These are phyloP conservation scores for Taiwanofungus camphoratus DNA, from an alignment of 1,284 basidiomycete genomes.

Conservation along the genomic window DNA sequence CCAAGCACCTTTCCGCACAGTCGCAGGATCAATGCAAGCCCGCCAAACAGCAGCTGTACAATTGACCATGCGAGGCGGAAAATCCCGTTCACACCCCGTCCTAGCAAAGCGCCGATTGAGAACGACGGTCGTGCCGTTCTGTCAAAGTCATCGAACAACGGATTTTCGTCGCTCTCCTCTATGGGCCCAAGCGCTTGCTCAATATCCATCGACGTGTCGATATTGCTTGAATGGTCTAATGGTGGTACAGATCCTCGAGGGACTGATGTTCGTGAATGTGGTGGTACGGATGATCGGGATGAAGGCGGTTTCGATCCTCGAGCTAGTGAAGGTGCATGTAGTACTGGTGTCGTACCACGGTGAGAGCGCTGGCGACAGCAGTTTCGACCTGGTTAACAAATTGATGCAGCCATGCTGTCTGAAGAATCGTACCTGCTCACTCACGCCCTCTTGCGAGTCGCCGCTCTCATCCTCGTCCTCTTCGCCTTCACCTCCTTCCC, in stretches of 20 bases:
- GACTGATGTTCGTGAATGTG: conserved; percentile 26
- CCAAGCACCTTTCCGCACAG: conserved; percentile 40
- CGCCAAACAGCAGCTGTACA: conserved; percentile 17
- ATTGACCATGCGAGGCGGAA: conserved; percentile 23
- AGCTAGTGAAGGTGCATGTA: conserved; percentile 24
- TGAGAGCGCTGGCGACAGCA: conserved; percentile 23
- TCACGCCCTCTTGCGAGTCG: conserved; percentile 30
- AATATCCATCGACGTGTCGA: conserved; percentile 37
- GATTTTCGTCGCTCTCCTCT: conserved; percentile 44
- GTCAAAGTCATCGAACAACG: conserved; percentile 25
- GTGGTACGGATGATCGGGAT: conserved; percentile 20
- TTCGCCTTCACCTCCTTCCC: conserved; percentile 28
- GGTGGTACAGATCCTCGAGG: conserved; percentile 26
- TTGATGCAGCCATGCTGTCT: background rate
- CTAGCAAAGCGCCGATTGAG: conserved; percentile 44
- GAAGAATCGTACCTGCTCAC: conserved; percentile 29
- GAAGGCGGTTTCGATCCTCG: conserved; percentile 33
- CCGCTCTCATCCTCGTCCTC: conserved; percentile 39
- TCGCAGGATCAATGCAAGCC: conserved; percentile 29
- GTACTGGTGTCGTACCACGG: conserved; percentile 13
- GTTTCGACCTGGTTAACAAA: too few species aligned
- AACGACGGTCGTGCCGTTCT: conserved; percentile 26
- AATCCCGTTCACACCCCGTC: conserved; percentile 37
- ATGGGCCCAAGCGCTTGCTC: conserved; percentile 54
- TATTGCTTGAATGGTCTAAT: conserved; percentile 22